phyloP scores from a whole-genome alignment of 768 basidiomycete species.

The Wakefieldia striispora region DNA sequence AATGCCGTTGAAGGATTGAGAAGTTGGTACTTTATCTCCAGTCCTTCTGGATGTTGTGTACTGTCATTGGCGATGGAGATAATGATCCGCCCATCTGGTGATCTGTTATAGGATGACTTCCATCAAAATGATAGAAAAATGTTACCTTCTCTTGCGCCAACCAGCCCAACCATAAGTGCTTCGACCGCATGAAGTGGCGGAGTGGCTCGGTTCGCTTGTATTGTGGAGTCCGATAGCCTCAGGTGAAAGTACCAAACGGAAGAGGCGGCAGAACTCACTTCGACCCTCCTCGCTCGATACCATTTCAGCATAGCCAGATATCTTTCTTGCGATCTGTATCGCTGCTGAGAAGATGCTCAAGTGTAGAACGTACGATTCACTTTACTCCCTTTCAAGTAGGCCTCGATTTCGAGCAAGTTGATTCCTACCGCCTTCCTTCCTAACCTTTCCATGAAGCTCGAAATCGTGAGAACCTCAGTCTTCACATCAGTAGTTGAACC shows the following conservation, averaged over 20 bases:
- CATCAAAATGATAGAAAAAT: background rate
- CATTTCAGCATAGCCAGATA: conserved; percentile 80
- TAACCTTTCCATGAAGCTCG: conserved; percentile 59
- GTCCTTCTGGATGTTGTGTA: conserved; percentile 38
- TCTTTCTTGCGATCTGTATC: conserved; percentile 66
- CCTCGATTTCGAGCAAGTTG: conserved; percentile 80
- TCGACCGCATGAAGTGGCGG: conserved; percentile 82
- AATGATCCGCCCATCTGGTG: conserved; percentile 73
- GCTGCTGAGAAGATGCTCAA: background rate
- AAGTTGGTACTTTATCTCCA: conserved; percentile 86
- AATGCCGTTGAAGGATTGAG: conserved; percentile 91
- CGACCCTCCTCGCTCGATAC: conserved; percentile 42
- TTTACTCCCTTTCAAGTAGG: conserved; percentile 82
- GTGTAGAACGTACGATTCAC: conserved; percentile 47
- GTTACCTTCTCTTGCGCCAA: conserved; percentile 70
- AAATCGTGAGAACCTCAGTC: conserved; percentile 66
- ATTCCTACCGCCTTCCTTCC: conserved; percentile 71
- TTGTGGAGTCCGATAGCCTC: conserved; percentile 11
- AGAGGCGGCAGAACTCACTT: conserved; percentile 10
- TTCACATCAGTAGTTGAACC: conserved; percentile 18
- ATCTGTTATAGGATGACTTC: background rate
- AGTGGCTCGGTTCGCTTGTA: conserved; percentile 39
- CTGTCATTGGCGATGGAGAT: conserved; percentile 43
- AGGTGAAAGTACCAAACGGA: background rate
- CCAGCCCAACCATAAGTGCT: conserved; percentile 74